Evolutionary conservation across 208 protist species (phyloP), one percentile per base, ranked within the genome.

Genomic region (Hexamita inflata): DNA sequence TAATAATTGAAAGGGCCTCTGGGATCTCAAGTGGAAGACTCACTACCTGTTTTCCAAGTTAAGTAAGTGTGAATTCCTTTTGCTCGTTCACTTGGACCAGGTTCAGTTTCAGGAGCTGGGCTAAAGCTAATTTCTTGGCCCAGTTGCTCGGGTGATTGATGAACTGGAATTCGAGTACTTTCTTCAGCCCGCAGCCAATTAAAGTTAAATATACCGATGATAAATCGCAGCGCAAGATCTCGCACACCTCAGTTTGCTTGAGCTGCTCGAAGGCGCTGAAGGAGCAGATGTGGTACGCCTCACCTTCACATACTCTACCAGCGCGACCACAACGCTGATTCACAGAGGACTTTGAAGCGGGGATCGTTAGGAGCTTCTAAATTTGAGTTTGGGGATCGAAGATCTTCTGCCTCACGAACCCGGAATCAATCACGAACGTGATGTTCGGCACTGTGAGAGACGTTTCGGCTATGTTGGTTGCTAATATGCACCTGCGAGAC

Each of bases 311-410:
- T 32, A 80, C 80, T 76, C 88, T 61, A 34, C 86, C 87, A 13
- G 87, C 86, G 35, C 88, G 75, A 30, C 88, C 88, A 24, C 82
- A 59, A 28, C 88, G 41, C 65, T 90, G 87, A 32, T 83, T 59
- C 0, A 87, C 86, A 0, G 73, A 66, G 0, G 86, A 41, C 45
- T 88, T 65, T 19, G 79, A 82, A 0, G 80, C 60, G 0, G 87
- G 83, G 7, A 78, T 65, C 0, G 95, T 87, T 26, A 90, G 80
- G 9, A 99, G 86, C 26, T 86, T 85, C 80, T 98, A 94, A 88
- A 98, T 95, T 7, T 93, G 91, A 13, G 87, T 93, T 73, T 90
- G 87, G 40, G 91, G 92, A 82, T 95, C 96, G 82, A 93, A 98
- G 75, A 84, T 89, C 77, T 95, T 96, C 19, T 80, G 38, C 39